Percentiles rank a stretch among this genome's conserved stretches.
These are phyloP conservation scores for Coniophora puteana DNA, from an alignment of 1,284 basidiomycete species.

Conservation along the genomic window DNA sequence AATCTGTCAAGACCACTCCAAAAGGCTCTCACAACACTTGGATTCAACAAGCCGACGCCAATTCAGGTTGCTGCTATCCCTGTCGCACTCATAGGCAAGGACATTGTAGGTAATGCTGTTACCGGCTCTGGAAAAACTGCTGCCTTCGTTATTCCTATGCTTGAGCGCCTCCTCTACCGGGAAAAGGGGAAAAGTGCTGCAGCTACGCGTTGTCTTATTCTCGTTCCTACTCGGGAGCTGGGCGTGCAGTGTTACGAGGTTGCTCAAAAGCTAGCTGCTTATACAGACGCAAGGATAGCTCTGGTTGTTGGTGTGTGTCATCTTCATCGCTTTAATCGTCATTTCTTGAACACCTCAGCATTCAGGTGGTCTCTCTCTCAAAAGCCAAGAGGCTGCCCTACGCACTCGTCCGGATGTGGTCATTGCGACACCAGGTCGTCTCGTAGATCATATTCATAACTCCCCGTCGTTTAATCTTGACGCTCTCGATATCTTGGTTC, in stretches of 20 bases:
- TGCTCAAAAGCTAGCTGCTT: slow-evolving; percentile 78
- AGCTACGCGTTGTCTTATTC: slow-evolving; percentile 90
- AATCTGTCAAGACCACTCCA: slow-evolving; percentile 88
- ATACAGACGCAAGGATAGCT: slow-evolving; percentile 87
- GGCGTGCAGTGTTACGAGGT: slow-evolving; percentile 95
- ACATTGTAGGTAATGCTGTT: slow-evolving; percentile 92
- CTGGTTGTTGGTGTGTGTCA: slow-evolving; percentile 75
- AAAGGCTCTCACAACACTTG: slow-evolving; percentile 80
- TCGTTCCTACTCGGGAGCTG: slow-evolving; percentile 92
- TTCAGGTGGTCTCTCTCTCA: slow-evolving; percentile 85
- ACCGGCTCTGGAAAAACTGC: slow-evolving; percentile 98
- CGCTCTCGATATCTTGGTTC: slow-evolving; percentile 88
- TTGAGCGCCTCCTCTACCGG: slow-evolving; percentile 88
- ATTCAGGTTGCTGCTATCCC: slow-evolving; percentile 94
- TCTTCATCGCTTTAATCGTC: slow-evolving; percentile 8
- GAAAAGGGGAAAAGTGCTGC: slow-evolving; percentile 83
- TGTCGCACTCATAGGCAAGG: slow-evolving; percentile 89
- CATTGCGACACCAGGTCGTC: slow-evolving; percentile 92
- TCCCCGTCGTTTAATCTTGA: slow-evolving; percentile 93
- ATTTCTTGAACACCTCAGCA: slow-evolving; percentile 10
- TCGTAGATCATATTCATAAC: slow-evolving; percentile 97
- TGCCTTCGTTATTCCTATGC: slow-evolving; percentile 91
- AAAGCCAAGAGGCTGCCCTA: slow-evolving; percentile 84
- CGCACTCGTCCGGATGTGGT: slow-evolving; percentile 88
- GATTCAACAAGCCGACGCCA: slow-evolving; percentile 87